Percentiles rank a stretch among this genome's conserved stretches.
Conservation (phyloP, 495 filamentous ascomycete genomes). For the Elasticomyces elasticus region DNA sequence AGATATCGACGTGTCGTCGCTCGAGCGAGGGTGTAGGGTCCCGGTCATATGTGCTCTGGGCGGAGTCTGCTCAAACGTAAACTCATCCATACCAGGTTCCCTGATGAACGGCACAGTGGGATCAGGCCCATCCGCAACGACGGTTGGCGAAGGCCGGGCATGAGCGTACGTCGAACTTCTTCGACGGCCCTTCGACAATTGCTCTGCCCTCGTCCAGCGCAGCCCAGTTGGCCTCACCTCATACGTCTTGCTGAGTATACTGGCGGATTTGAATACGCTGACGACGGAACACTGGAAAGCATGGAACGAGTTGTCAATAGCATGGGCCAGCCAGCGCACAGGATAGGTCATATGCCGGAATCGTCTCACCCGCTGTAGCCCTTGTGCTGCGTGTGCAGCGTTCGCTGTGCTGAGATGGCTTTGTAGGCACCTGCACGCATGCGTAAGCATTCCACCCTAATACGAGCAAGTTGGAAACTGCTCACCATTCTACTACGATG, state of each 20-base stretch:
- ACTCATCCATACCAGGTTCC: neutral
- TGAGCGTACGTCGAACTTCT: neutral
- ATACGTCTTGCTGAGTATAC: neutral
- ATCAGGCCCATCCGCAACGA: neutral
- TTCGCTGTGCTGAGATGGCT: conserved; percentile 26
- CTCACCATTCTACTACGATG: conserved; percentile 30
- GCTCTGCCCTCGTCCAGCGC: neutral
- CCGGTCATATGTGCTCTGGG: neutral
- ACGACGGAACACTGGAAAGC: neutral
- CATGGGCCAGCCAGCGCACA: neutral
- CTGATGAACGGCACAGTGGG: neutral
- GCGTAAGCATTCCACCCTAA: neutral
- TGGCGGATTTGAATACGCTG: neutral
- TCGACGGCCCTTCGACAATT: neutral
- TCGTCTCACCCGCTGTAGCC: conserved; percentile 1
- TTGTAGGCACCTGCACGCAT: conserved; percentile 13
- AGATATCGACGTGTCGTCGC: neutral
- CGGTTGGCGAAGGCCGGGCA: neutral
- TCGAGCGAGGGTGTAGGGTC: neutral
- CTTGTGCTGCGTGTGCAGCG: neutral
- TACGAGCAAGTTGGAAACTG: neutral
- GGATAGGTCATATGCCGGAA: conserved; percentile 7
- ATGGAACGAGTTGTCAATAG: conserved; percentile 1
- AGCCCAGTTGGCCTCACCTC: conserved; percentile 1
- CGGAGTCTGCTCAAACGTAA: neutral